These are phyloP conservation scores for Strigomonas culicis DNA, from an alignment of 208 protist genomes.

Conservation along the genomic window DNA sequence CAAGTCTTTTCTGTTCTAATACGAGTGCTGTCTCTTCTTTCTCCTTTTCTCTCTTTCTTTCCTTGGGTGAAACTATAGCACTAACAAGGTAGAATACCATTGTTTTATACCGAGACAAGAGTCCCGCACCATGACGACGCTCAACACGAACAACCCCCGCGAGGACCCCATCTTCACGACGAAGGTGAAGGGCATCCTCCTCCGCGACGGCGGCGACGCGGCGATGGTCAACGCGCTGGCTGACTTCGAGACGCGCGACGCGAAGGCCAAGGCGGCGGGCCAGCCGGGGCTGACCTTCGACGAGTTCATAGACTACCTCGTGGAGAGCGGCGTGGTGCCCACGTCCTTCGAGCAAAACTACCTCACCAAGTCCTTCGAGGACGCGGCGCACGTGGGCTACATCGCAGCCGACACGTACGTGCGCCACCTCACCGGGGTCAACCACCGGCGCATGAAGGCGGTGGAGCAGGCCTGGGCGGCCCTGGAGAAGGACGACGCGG, in stretches of 20 bases:
- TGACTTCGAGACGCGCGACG: conserved; percentile 43
- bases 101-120: conserved; percentile 1
- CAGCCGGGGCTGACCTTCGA: conserved; percentile 49
- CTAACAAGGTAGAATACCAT: too few relatives aligned
- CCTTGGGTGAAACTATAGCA: not conserved
- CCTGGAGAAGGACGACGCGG: conserved; percentile 39
- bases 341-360: conserved; percentile 51
- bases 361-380: conserved; percentile 62
- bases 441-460: conserved; percentile 57
- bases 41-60: conserved; percentile 5
- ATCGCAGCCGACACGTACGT: conserved; percentile 59
- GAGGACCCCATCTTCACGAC: conserved; percentile 64
- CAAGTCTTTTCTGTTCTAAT: too few relatives aligned
- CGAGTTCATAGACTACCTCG: conserved; percentile 48
- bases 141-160: conserved; percentile 68
- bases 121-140: not conserved
- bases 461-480: conserved; percentile 58
- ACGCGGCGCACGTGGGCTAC: conserved; percentile 44
- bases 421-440: conserved; percentile 77
- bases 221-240: conserved; percentile 58
- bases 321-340: conserved; percentile 40
- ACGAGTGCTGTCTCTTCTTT: too few relatives aligned
- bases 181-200: conserved; percentile 65
- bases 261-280: conserved; percentile 22
- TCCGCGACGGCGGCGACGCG: conserved; percentile 30